Base-by-base conservation (phyloP, 129 eudicot genomes). In the Logfia minima region DNA sequence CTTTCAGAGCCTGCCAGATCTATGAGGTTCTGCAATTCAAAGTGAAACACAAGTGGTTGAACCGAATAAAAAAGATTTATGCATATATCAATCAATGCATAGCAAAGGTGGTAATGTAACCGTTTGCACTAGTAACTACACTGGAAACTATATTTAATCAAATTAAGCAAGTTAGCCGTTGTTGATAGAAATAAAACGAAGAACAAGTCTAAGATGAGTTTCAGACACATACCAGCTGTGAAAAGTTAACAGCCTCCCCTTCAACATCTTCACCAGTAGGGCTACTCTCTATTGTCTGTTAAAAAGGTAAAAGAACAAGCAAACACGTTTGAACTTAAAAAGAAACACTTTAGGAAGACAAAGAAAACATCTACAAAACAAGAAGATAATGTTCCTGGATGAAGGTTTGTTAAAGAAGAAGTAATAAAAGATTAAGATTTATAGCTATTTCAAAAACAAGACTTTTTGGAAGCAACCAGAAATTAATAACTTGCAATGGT, bases 1-100 rank as follows among this genome's bases (percentile, higher is more conserved):
- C 99, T 94, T 84, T 94, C 99, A 66, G 99, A 94, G 86, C 99
- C 99, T 68, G 99, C 99, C 90, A 91, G 88, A 81, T 94, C 99
- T 83, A 94, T 92, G 61, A 94, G 92, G 82, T 94, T 90, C 99
- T 94, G 96, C 96, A 87, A 72, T 52, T 83, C 65, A 72, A 84
- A 84, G 65, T 64, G 19, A 73, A 74, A 63, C 77, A 37, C 48
- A 77, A 72, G 62, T 66, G 48, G 76, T 66, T 52, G 31, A 65
- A 80, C 64, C n/a, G 41, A 35, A 68, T 24, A 17, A 56, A 68
- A 16, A 55, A 48, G 4, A 76, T 0, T 45, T 17, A 61, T 75
- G 22, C 79, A 37, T 2, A 75, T 43, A 71, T 51, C 29, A 76
- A 72, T 29, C 17, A 39, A 58, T 61, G 75, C 69, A 66, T 53